These are phyloP conservation scores for Alnus glutinosa DNA, from an alignment of 306 rosid genomes.

Conservation along the genomic window DNA sequence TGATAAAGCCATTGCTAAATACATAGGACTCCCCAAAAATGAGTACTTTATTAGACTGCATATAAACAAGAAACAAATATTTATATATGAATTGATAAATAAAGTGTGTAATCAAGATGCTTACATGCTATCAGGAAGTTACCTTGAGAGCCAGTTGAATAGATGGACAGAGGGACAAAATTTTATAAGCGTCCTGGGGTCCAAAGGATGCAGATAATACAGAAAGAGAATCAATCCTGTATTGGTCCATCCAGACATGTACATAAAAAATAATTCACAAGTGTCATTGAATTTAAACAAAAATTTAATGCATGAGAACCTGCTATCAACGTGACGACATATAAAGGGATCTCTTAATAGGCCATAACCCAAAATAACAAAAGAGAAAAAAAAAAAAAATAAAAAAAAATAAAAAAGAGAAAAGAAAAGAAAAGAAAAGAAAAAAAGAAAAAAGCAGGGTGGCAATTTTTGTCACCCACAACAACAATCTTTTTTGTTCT, in stretches of 20 bases:
- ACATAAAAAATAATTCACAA: background rate
- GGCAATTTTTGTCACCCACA: constrained; percentile 3
- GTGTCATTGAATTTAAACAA: background rate
- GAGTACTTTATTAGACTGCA: constrained; percentile 81
- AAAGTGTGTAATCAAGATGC: constrained; percentile 19
- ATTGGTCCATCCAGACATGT: constrained; percentile 22
- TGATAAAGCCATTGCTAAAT: constrained; percentile 75
- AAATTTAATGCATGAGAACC: background rate
- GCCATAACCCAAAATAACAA: background rate
- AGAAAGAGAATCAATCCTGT: constrained; percentile 92
- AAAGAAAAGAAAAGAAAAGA: too few relatives aligned
- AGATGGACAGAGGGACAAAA: constrained; percentile 78
- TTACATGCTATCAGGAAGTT: constrained; percentile 29
- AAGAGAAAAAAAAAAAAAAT: too few relatives aligned
- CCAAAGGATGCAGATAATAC: constrained; percentile 85
- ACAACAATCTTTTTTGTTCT: background rate
- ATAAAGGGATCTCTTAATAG: constrained; percentile 10
- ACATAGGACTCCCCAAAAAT: constrained; percentile 82
- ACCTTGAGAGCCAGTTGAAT: constrained; percentile 87
- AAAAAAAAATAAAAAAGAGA: too few relatives aligned
- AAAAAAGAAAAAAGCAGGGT: background rate
- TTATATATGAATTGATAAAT: constrained; percentile 22
- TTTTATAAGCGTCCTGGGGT: constrained; percentile 85
- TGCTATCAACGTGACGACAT: background rate
- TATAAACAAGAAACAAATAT: constrained; percentile 32